Evolutionary conservation across 73 alveolate genomes (phyloP), one percentile per base, ranked within the genome.

Genomic region (Paramecium sonneborni): DNA sequence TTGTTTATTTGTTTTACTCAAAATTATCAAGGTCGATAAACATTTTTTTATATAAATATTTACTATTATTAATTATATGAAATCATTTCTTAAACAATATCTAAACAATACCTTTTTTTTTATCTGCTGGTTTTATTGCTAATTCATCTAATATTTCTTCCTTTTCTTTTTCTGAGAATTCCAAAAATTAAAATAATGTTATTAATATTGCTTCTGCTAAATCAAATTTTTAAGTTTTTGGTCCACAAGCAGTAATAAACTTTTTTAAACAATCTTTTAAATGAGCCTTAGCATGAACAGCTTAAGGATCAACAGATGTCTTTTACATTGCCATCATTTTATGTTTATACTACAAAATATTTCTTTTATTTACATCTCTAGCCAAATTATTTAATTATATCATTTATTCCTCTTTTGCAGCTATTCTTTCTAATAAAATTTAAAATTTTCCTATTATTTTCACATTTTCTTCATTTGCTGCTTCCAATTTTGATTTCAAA

Each of bases 251-350:
- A 10, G 26, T 74, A 0, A 74, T 14, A 34, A 74, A 37, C 57
- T 74, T 74, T 74, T 37, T 74, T 37, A 74, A 20, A 39, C 56
- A 39, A 74, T 74, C 87, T 35, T 35, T 35, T 23, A 74, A 39
- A 74, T 74, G 87, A 28, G 87, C 87, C 26, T 74, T 74, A 6
- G 87, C 87, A 39, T 74, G 87, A 0, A 37, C 34, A 10, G 87
- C 87, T 39, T 74, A n/a, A 34, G 87, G 87, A 39, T 74, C 87
- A 12, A 74, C 87, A 18, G 87, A 32, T 3, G 87, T 74, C 58
- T 74, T 74, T 39, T 74, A 6, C 56, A 39, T 39, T 12, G 67
- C 58, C 58, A 37, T 37, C 67, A 74, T 28, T n/a, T 74, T 74
- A 34, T 74, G 87, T 35, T 74, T 74, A 74, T 74, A 74, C 87